Conservation (phyloP, 441 rosid species). For the Manihot esculenta region DNA sequence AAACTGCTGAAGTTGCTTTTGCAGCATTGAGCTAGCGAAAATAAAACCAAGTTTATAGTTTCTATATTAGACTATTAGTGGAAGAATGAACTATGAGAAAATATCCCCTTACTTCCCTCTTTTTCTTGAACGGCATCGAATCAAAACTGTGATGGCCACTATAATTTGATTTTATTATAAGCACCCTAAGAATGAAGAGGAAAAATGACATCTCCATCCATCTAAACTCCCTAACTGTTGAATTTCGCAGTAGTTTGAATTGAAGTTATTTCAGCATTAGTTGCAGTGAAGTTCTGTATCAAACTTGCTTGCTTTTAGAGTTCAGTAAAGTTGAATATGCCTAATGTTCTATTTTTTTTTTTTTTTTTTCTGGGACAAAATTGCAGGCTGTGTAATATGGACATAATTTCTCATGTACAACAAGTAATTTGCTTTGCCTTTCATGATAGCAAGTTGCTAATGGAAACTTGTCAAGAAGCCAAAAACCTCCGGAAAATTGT, state of each 20-base stretch:
- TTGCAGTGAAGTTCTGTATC: neutral
- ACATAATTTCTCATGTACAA: conserved; percentile 90
- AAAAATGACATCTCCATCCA: too few relatives aligned
- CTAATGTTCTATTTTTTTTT: neutral
- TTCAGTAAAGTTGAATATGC: neutral
- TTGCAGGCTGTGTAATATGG: conserved; percentile 92
- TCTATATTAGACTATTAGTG: neutral
- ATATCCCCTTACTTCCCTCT: neutral
- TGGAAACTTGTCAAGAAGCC: conserved; percentile 99
- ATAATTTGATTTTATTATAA: neutral
- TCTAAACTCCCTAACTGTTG: too few relatives aligned
- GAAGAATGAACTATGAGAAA: neutral
- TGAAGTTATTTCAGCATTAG: neutral
- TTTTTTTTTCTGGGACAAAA: conserved; percentile 9
- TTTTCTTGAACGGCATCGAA: neutral
- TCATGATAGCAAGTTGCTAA: conserved; percentile 87
- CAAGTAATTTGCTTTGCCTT: conserved; percentile 96
- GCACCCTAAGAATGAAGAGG: neutral
- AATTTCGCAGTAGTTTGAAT: too few relatives aligned
- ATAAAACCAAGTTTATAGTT: neutral
- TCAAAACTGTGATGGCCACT: neutral
- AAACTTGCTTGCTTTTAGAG: neutral
- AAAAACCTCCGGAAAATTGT: conserved; percentile 85
- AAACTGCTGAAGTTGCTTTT: neutral
- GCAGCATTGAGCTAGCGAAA: neutral